Evolutionary conservation across 805 yeast genomes (phyloP).

Genomic region (Pichia membranifaciens): DNA sequence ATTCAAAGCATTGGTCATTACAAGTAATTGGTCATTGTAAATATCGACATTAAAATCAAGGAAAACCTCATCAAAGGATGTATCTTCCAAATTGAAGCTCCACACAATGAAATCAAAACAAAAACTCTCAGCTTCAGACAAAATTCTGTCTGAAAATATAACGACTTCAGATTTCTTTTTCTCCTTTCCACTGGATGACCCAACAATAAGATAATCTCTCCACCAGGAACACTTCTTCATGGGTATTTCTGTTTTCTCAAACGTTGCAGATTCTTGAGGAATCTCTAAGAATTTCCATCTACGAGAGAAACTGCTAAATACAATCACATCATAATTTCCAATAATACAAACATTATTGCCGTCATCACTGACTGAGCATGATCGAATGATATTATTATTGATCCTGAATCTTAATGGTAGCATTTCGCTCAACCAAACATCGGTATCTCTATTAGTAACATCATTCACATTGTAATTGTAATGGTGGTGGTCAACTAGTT

Average conservation of each 20-base stretch:
- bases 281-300: conserved; percentile 42
- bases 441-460: conserved; percentile 33
- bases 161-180: conserved; percentile 27
- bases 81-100: conserved; percentile 30
- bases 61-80: conserved; percentile 24
- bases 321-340: conserved; percentile 41
- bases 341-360: conserved; percentile 45
- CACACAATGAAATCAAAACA: conserved; percentile 28
- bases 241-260: conserved; percentile 27
- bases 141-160: conserved; percentile 24
- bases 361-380: conserved; percentile 39
- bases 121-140: conserved; percentile 22
- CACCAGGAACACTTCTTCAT: conserved; percentile 35
- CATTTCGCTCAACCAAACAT: conserved; percentile 41
- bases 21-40: conserved; percentile 25
- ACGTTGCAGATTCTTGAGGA: conserved; percentile 22
- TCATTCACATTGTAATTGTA: conserved; percentile 16
- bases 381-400: conserved; percentile 38
- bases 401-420: conserved; percentile 42
- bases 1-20: conserved; percentile 28
- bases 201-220: conserved; percentile 29
- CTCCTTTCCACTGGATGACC: conserved; percentile 16
- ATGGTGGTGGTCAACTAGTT: conserved; percentile 34
- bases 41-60: conserved; percentile 27
- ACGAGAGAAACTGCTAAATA: conserved; percentile 35